Conservation (phyloP, 2,329 filamentous ascomycete species). For the Xylariaceae sp. region DNA sequence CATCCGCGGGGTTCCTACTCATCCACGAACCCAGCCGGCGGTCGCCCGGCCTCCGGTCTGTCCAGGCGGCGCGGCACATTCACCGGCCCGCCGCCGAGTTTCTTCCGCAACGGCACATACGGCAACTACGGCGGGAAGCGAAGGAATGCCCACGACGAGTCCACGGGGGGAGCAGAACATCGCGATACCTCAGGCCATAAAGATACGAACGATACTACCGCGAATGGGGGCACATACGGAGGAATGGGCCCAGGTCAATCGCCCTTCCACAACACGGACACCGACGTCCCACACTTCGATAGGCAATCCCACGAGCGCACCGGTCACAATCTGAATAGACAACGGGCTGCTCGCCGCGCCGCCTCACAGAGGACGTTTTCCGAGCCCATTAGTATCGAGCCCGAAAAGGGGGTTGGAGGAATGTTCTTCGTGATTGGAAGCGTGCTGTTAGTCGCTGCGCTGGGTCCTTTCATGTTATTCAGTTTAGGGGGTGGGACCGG, state of each 20-base stretch:
- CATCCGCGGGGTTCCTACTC: conserved; percentile 37
- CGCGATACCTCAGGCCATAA: not conserved
- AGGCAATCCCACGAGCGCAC: conserved; percentile 67
- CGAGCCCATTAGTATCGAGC: conserved; percentile 31
- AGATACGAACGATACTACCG: not conserved
- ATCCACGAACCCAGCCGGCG: conserved; percentile 61
- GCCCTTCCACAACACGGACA: conserved; percentile 41
- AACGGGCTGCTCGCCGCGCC: conserved; percentile 38
- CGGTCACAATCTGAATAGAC: conserved; percentile 59
- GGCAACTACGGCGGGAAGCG: conserved; percentile 61
- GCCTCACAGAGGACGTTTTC: conserved; percentile 22
- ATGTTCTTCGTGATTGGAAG: conserved; percentile 49
- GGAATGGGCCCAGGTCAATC: conserved; percentile 60
- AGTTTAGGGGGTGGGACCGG: too few species aligned
- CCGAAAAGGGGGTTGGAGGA: conserved; percentile 37
- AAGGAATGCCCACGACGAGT: conserved; percentile 47
- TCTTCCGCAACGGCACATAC: conserved; percentile 80
- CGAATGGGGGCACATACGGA: conserved; percentile 18
- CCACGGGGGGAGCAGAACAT: conserved; percentile 21
- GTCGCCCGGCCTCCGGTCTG: conserved; percentile 75
- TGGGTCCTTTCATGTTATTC: conserved; percentile 37
- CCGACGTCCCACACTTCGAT: conserved; percentile 70
- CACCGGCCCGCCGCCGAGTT: conserved; percentile 81
- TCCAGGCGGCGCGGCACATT: conserved; percentile 73
- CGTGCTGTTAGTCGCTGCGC: conserved; percentile 43